Base-by-base conservation (phyloP, 164 flowering plant species). In the Berberis thunbergii region DNA sequence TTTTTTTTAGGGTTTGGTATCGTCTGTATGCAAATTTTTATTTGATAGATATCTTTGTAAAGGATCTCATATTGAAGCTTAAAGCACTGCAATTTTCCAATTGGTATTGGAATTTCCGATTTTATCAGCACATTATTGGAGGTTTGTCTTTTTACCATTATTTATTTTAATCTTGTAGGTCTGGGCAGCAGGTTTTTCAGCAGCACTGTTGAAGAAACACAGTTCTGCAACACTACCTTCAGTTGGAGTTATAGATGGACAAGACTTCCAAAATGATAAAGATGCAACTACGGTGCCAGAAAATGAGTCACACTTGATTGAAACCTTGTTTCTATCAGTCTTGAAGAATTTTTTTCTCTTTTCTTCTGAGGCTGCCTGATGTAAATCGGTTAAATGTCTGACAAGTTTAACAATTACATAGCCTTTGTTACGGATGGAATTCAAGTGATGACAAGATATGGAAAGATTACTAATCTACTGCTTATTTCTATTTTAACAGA, bases 171-270 rank as follows among this genome's bases (percentile, higher is more conserved):
- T 50, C 53, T 59, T 1, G 58, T 70, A 94, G 99, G 93, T 94
- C 12, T 94, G 97, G 97, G 97, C 99, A 45, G 93, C 95, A 69
- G 97, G 99, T 57, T 94, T 91, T 71, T 62, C 87, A 66, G 83
- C 96, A 58, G 99, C 99, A 43, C 7, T 94, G 66, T 71, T 94
- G 64, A 89, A 86, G 82, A 89, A 89, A 69, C 84, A 75, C 59
- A 87, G 82, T 76, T 77, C 87, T 52, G 65, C 76, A 10, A 69
- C 78, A 61, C 55, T 69, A 54, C 60, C 83, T 62, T 63, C 68
- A 50, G 68, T 45, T 41, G 79, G 69, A 49, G 66, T 57, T 26
- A 62, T 46, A 57, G 78, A 74, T 62, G 49, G 60, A 60, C 66
- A 71, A 68, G 74, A 49, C 62, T 52, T 56, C 50, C 70, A 70